A percentile compares a stretch with the other conserved stretches of the same genome.
Conservation (phyloP, 2,329 filamentous ascomycete genomes). For the Exserohilum turcica region DNA sequence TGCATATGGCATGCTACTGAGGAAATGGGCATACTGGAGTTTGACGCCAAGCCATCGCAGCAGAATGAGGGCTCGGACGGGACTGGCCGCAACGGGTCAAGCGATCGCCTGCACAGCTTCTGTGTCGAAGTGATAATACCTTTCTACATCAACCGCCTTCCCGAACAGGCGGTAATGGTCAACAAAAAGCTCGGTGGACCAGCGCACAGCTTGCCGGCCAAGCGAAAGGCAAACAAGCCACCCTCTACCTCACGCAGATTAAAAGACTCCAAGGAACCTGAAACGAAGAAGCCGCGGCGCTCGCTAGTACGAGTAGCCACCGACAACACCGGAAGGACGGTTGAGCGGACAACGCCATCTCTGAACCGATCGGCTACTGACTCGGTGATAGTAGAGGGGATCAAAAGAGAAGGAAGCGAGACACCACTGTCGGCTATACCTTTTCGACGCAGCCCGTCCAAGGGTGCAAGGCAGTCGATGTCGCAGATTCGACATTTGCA, state of each 20-base stretch:
- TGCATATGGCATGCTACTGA: conserved; percentile 84
- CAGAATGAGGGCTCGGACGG: conserved; percentile 30
- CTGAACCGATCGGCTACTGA: conserved; percentile 72
- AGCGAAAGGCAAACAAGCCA: conserved; percentile 53
- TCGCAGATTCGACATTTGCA: conserved; percentile 54
- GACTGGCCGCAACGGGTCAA: conserved; percentile 32
- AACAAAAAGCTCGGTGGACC: conserved; percentile 79
- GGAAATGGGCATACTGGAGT: conserved; percentile 55
- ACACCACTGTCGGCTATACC: conserved; percentile 57
- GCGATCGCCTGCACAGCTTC: conserved; percentile 74
- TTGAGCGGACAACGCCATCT: conserved; percentile 62
- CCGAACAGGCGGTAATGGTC: conserved; percentile 70
- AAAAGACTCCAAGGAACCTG: conserved; percentile 46
- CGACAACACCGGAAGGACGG: conserved; percentile 58
- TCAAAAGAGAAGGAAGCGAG: conserved; percentile 74
- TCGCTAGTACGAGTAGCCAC: conserved; percentile 67
- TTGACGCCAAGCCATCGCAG: conserved; percentile 35
- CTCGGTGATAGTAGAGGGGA: conserved; percentile 60
- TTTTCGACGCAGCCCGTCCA: conserved; percentile 53
- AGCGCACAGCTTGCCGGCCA: conserved; percentile 62
- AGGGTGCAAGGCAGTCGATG: conserved; percentile 44
- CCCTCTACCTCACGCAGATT: conserved; percentile 44
- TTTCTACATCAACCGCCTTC: conserved; percentile 80
- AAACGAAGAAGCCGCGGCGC: conserved; percentile 51
- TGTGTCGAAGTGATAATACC: conserved; percentile 81